These are phyloP conservation scores for Aspergillus saccharolyticus DNA, from an alignment of 495 filamentous ascomycete genomes.

Conservation along the genomic window DNA sequence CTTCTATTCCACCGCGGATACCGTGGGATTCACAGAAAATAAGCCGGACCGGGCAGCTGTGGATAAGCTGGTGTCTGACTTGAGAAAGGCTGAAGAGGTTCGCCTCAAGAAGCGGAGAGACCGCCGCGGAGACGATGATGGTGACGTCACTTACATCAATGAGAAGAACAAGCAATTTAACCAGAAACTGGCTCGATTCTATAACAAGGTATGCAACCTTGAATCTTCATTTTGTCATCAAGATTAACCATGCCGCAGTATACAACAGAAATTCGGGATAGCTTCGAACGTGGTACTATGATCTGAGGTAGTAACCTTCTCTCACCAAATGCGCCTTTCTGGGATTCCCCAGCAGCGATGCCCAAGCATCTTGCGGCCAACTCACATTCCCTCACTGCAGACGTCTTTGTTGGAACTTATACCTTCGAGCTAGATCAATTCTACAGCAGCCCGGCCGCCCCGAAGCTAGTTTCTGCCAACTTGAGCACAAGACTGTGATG, in stretches of 20 bases:
- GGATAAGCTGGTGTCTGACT: conserved; percentile 78
- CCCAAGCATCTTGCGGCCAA: background rate
- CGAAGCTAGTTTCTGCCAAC: background rate
- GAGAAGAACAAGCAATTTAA: conserved; percentile 99
- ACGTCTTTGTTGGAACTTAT: background rate
- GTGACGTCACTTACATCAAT: conserved; percentile 97
- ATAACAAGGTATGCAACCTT: conserved; percentile 68
- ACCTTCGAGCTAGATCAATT: background rate
- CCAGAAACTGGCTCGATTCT: conserved; percentile 89
- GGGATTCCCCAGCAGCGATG: background rate
- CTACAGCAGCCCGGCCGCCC: background rate
- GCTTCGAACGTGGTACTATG: conserved; percentile 92
- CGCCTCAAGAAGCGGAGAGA: conserved; percentile 80
- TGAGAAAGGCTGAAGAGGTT: conserved; percentile 83
- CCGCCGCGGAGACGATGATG: conserved; percentile 68
- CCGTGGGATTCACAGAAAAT: conserved; percentile 73
- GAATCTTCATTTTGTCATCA: background rate
- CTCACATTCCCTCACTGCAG: background rate
- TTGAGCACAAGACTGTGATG: background rate
- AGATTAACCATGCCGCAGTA: conserved; percentile 55
- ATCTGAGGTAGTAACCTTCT: conserved; percentile 28
- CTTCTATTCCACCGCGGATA: conserved; percentile 85
- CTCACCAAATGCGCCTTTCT: background rate
- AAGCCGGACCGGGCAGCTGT: conserved; percentile 87
- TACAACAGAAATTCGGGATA: conserved; percentile 93